Evolutionary conservation across 495 filamentous ascomycete genomes (phyloP).

Genomic region (Xylaria intraflava): DNA sequence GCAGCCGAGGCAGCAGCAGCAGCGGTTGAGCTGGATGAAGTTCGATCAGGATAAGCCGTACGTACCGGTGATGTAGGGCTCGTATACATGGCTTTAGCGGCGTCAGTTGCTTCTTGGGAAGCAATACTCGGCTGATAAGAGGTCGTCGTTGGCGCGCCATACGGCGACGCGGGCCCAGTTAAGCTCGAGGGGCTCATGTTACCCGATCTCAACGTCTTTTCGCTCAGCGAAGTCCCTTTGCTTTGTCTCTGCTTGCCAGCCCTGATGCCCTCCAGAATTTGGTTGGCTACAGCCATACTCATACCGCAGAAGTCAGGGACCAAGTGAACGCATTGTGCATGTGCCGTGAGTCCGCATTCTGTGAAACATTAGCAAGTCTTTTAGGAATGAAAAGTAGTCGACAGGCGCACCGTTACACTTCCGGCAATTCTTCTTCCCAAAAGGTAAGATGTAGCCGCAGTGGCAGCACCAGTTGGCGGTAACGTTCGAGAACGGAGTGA

Average conservation of each 20-base stretch:
- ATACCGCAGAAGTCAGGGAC: constrained; percentile 99
- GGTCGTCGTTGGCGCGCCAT: constrained; percentile 17
- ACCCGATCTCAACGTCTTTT: constrained; percentile 58
- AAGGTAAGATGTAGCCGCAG: constrained; percentile 94
- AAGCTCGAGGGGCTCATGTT: constrained; percentile 32
- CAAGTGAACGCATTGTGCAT: constrained; percentile 86
- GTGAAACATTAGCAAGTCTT: constrained; percentile 22
- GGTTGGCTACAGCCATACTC: constrained; percentile 95
- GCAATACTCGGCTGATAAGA: constrained; percentile 31
- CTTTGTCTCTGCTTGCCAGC: constrained; percentile 51
- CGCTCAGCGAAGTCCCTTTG: constrained; percentile 49
- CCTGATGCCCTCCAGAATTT: constrained; percentile 70
- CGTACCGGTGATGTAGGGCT: constrained; percentile 43
- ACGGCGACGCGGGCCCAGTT: constrained; percentile 24
- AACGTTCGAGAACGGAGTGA: constrained; percentile 88
- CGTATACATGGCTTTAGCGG: constrained; percentile 45
- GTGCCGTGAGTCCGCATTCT: constrained; percentile 91
- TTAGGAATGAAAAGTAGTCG: background rate
- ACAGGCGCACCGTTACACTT: constrained; percentile 71
- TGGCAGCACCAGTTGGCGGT: constrained; percentile 99
- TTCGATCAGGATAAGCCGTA: constrained; percentile 33
- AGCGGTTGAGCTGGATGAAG: constrained; percentile 32
- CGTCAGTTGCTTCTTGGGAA: constrained; percentile 44
- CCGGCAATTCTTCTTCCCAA: constrained; percentile 88
- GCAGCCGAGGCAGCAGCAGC: constrained; percentile 43